Conservation (phyloP, 164 flowering plant genomes). For the Vitis vinifera region DNA sequence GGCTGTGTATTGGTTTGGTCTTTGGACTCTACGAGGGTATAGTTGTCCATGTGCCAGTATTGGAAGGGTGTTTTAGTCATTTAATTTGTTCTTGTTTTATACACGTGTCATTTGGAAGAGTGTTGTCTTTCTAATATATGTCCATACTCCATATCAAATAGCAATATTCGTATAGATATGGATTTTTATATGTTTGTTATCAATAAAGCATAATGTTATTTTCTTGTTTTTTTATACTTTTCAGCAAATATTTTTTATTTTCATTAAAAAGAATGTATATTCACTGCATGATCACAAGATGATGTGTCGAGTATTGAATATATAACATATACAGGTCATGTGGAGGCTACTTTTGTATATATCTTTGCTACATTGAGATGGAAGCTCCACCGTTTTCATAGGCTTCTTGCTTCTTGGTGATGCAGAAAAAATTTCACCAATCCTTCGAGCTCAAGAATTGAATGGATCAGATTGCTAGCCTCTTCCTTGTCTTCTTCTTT, state of each 20-base stretch:
- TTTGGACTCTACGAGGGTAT: neutral
- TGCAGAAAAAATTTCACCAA: slow-evolving; percentile 4
- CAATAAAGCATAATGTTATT: neutral
- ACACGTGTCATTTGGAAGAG: slow-evolving; percentile 2
- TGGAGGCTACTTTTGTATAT: neutral
- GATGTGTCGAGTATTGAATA: slow-evolving; percentile 6
- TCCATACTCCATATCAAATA: neutral
- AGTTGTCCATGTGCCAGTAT: neutral
- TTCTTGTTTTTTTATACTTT: neutral
- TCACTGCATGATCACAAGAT: neutral
- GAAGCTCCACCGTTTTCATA: neutral
- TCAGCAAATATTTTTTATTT: neutral
- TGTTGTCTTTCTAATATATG: neutral
- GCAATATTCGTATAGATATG: neutral
- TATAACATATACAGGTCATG: slow-evolving; percentile 15
- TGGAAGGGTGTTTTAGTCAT: slow-evolving; percentile 6
- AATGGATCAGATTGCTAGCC: neutral
- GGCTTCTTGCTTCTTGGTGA: neutral
- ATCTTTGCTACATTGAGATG: too few relatives aligned
- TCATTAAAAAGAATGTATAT: neutral
- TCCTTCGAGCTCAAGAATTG: neutral
- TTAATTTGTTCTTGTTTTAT: neutral
- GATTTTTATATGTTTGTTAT: neutral
- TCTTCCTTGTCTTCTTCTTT: neutral
- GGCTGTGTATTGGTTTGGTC: too few relatives aligned